Conservation (phyloP, 2,329 filamentous ascomycete genomes). For the Fusarium algeriense region DNA sequence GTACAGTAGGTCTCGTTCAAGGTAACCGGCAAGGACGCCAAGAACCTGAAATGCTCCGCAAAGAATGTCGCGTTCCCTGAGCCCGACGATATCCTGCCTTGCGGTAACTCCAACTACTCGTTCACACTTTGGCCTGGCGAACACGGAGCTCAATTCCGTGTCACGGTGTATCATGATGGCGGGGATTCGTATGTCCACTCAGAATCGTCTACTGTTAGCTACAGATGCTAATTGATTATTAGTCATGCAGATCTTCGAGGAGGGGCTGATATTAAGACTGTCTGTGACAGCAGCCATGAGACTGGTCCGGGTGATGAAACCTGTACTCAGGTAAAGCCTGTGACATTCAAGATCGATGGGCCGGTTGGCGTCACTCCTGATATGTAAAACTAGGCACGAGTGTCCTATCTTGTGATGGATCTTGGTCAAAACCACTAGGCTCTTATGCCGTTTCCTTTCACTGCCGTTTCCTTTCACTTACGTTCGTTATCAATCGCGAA, state of each 20-base stretch:
- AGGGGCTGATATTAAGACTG: conserved; percentile 17
- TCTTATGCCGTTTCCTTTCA: no score
- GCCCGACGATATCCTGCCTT: conserved; percentile 1
- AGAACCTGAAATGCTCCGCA: conserved; percentile 20
- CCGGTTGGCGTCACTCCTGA: conserved; percentile 11
- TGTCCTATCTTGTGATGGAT: no score
- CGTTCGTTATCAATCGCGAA: no score
- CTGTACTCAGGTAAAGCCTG: conserved; percentile 21
- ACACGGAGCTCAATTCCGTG: not conserved
- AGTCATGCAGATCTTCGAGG: conserved; percentile 34
- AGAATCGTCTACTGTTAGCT: not conserved
- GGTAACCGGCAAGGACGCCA: conserved; percentile 17
- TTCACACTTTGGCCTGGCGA: conserved; percentile 13
- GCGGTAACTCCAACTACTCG: conserved; percentile 13
- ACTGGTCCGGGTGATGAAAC: conserved; percentile 26
- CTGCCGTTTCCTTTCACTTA: no score
- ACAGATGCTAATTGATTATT: not conserved
- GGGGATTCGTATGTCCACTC: conserved; percentile 6
- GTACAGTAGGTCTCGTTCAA: conserved; percentile 16
- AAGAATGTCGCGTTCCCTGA: conserved; percentile 25
- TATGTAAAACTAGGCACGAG: not conserved
- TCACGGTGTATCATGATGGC: conserved; percentile 26
- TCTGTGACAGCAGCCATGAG: conserved; percentile 33
- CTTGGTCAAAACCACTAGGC: no score
- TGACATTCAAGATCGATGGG: conserved; percentile 25